phyloP scores from a whole-genome alignment of 2,329 filamentous ascomycete genomes.

The Fusarium sp. region DNA sequence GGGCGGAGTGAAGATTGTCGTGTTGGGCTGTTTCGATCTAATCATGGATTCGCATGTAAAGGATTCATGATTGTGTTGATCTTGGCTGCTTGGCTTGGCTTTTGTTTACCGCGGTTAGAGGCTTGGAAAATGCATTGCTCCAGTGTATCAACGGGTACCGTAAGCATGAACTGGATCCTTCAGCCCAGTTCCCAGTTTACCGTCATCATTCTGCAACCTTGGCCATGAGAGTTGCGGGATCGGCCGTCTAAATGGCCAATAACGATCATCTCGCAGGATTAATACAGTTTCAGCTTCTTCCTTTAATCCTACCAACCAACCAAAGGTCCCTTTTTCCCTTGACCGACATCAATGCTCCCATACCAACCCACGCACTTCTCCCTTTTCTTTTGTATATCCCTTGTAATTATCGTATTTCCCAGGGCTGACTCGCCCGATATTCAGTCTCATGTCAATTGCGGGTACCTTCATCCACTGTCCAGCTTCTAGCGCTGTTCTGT shows the following conservation, averaged over 20 bases:
- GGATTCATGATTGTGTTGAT: conserved; percentile 17
- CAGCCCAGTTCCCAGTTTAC: conserved; percentile 1
- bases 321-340: neutral
- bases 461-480: neutral
- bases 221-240: conserved; percentile 10
- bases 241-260: neutral
- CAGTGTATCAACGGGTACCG: neutral
- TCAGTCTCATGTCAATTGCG: conserved; percentile 10
- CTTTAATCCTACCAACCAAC: neutral
- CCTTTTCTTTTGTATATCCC: neutral
- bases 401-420: conserved; percentile 18
- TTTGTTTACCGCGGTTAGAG: too few species aligned
- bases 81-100: neutral
- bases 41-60: neutral
- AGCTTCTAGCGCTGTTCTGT: conserved; percentile 25
- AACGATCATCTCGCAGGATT: neutral
- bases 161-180: conserved; percentile 22
- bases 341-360: too few species aligned
- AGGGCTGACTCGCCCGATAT: conserved; percentile 20
- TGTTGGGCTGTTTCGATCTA: neutral
- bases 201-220: conserved; percentile 3
- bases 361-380: neutral
- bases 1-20: neutral
- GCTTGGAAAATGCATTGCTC: neutral
- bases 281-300: conserved; percentile 19